A percentile compares a stretch with the other conserved stretches of the same genome.
Conservation (phyloP, 2,329 filamentous ascomycete species). For the Sporothrix inflata region DNA sequence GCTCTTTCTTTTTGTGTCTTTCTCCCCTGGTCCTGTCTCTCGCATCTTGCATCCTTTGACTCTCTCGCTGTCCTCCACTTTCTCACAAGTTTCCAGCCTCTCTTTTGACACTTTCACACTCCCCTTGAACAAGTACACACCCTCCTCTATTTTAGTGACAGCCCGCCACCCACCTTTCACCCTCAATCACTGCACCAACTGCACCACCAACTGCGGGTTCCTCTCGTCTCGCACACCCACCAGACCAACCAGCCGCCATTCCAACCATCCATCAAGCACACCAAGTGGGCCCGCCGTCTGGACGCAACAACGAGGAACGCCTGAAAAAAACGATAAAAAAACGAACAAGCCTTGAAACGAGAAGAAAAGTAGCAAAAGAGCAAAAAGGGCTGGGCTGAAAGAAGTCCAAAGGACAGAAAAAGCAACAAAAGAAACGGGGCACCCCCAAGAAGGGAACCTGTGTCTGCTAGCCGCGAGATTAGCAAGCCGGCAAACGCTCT, state of each 20-base stretch:
- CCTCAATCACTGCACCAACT: conserved; percentile 5
- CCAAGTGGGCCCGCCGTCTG: conserved; percentile 26
- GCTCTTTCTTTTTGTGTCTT: not conserved
- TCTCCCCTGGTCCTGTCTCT: not conserved
- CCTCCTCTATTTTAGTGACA: not conserved
- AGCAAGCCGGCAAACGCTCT: not conserved
- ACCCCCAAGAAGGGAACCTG: not conserved
- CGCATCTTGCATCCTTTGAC: not conserved
- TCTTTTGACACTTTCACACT: conserved; percentile 8
- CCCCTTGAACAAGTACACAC: not conserved
- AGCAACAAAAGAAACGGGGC: conserved; percentile 11
- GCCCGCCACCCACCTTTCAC: not conserved
- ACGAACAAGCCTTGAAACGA: not conserved
- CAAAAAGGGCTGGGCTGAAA: not conserved
- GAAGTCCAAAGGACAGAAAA: not conserved
- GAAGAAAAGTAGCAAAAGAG: not conserved
- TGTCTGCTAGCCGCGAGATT: conserved; percentile 13
- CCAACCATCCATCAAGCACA: conserved; percentile 25
- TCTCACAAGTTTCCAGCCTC: conserved; percentile 6
- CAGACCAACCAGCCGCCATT: conserved; percentile 27
- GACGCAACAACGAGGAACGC: not conserved
- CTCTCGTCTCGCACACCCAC: not conserved
- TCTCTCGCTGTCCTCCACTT: not conserved
- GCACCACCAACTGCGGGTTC: not conserved
- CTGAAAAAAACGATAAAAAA: not conserved